Conservation (phyloP, 176 grass and related monocot genomes). For the Eleusine coracana region DNA sequence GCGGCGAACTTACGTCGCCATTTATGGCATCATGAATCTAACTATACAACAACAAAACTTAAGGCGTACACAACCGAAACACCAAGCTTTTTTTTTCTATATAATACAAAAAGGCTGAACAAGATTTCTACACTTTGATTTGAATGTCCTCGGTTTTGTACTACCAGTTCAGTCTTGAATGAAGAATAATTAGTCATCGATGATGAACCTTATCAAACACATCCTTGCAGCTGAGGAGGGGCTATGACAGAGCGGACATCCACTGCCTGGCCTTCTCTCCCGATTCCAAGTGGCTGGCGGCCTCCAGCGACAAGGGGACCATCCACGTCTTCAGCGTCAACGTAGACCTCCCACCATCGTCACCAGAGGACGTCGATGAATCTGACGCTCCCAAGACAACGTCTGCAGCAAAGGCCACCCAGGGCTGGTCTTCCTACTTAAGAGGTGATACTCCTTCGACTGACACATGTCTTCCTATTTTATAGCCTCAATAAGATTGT, state of each 20-base stretch:
- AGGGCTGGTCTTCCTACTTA: slow-evolving; percentile 45
- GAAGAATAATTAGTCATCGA: too few relatives aligned
- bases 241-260: slow-evolving; percentile 66
- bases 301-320: slow-evolving; percentile 79
- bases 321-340: slow-evolving; percentile 77
- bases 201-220: too few relatives aligned
- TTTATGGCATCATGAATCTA: too few relatives aligned
- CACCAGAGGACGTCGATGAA: slow-evolving; percentile 25
- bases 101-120: too few relatives aligned
- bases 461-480: background rate
- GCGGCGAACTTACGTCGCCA: too few relatives aligned
- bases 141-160: too few relatives aligned
- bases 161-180: too few relatives aligned
- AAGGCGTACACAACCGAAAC: too few relatives aligned
- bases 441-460: slow-evolving; percentile 39
- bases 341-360: slow-evolving; percentile 34
- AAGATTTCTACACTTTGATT: too few relatives aligned
- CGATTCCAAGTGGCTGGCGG: slow-evolving; percentile 69
- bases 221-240: slow-evolving; percentile 62
- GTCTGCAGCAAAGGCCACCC: background rate
- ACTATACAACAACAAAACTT: too few relatives aligned
- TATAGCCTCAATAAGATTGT: background rate
- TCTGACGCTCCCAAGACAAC: background rate
- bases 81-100: too few relatives aligned
- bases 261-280: slow-evolving; percentile 74